phyloP scores from a whole-genome alignment of 1,284 basidiomycete species.

The Tilletia horrida region DNA sequence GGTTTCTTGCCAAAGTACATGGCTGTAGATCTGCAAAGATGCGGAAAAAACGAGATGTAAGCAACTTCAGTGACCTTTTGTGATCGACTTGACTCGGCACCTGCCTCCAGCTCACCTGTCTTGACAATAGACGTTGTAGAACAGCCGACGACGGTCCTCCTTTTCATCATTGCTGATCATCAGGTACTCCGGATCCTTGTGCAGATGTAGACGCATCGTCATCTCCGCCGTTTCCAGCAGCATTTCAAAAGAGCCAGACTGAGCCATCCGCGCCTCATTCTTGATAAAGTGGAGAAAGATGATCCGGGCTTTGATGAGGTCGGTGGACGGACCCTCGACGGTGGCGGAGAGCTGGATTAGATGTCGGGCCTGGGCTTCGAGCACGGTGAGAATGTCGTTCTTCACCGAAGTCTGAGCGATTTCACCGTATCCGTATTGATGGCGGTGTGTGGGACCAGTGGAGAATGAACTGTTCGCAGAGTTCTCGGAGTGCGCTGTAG shows the following conservation, averaged over 20 bases:
- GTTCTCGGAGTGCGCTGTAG: not conserved
- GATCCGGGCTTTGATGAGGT: not conserved
- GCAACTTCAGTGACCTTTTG: too few species aligned
- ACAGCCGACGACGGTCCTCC: slow-evolving; percentile 4
- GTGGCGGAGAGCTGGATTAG: not conserved
- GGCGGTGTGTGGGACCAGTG: not conserved
- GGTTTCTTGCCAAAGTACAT: slow-evolving; percentile 2
- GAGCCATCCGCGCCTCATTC: slow-evolving; percentile 4
- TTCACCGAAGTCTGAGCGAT: not conserved
- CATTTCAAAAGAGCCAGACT: not conserved
- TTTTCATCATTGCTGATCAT: slow-evolving; percentile 2
- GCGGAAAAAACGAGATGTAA: too few species aligned
- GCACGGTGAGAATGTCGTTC: not conserved
- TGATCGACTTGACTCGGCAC: too few species aligned
- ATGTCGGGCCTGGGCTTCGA: not conserved
- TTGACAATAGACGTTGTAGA: not conserved
- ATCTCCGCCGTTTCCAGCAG: not conserved
- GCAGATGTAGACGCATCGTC: not conserved
- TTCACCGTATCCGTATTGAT: too few species aligned
- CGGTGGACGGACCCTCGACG: not conserved
- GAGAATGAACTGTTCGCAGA: not conserved
- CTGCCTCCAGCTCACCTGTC: not conserved
- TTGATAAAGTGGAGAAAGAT: not conserved
- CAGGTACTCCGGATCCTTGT: not conserved
- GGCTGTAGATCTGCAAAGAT: not conserved